Evolutionary conservation across 805 yeast genomes (phyloP), one percentile per base, ranked within the genome.

Genomic region (Candida schatavii): DNA sequence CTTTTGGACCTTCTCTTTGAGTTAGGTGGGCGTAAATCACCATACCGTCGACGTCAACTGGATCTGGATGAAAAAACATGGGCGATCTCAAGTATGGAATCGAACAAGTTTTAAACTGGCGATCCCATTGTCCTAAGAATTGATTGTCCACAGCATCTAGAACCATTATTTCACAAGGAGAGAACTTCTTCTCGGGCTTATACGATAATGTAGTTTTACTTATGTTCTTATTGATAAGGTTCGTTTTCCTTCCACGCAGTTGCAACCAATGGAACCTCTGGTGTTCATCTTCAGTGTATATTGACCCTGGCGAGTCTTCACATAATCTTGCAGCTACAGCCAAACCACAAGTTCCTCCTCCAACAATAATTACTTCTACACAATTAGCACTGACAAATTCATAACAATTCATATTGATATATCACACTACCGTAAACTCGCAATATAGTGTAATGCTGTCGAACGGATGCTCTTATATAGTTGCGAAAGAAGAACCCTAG

Each of bases 1-100:
- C 73, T 22, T 44, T 32, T 3, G 43, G 36, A 9, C 47, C 45
- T 40, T 69, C 66, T 15, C 74, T 44, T 19, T 54, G 52, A 23
- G 52, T 44, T 10, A 44, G 40, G 41, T 62, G 59, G 1, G 77
- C 72, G 53, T 52, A 72, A 5, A 66, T 63, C n/a, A 64, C 62
- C 58, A 72, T 46, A 0, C 70, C 74, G 47, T 72, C 77, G 7
- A 71, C 53, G 47, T 68, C 69, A 2, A 55, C 61, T 0, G 77
- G 75, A 43, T 72, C 77, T 0, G 68, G 67, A 41, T 72, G 77
- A 48, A 72, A 72, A 42, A 72, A 70, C 77, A 72, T 72, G 3
- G 77, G 77, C 4, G 73, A 66, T 18, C 77, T 50, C 9, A 72
- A 54, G 42, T 53, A 58, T 1, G 75, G 75, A 23, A 72, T 72